These are phyloP conservation scores for Lepidium campestre DNA, from an alignment of 441 rosid genomes.

Conservation along the genomic window DNA sequence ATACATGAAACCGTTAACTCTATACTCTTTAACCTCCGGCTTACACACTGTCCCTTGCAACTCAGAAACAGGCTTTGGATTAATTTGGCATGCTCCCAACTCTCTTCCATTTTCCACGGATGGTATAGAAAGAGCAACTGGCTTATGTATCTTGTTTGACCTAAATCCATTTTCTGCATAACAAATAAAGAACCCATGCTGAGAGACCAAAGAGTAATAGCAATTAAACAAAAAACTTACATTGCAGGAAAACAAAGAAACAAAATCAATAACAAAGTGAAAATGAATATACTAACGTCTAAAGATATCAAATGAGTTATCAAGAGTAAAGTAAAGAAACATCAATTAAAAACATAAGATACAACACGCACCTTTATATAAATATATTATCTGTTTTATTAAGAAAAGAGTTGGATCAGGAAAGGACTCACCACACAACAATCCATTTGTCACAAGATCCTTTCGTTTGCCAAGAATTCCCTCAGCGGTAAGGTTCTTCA, in stretches of 20 bases:
- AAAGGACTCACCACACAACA: constrained; percentile 55
- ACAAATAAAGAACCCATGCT: constrained; percentile 28
- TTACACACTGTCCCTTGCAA: constrained; percentile 28
- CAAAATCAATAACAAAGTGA: background rate
- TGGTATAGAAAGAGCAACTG: constrained; percentile 22
- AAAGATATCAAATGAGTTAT: constrained; percentile 2
- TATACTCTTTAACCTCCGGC: constrained; percentile 38
- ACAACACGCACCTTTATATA: background rate
- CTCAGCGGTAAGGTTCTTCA: constrained; percentile 23
- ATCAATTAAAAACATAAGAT: constrained; percentile 11
- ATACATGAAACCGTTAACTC: constrained; percentile 38
- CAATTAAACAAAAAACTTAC: background rate
- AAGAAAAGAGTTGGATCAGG: constrained; percentile 23
- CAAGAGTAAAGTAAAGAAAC: constrained; percentile 10
- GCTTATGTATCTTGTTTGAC: constrained; percentile 41
- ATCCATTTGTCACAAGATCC: constrained; percentile 49
- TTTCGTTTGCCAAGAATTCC: constrained; percentile 47
- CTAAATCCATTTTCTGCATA: constrained; percentile 44
- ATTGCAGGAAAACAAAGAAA: background rate
- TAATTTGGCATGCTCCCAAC: constrained; percentile 31
- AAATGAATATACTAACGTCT: background rate
- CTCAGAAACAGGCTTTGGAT: constrained; percentile 24
- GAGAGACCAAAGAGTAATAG: constrained; percentile 4
- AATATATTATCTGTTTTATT: constrained; percentile 7
- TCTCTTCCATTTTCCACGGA: constrained; percentile 47